phyloP scores from a whole-genome alignment of 2,329 filamentous ascomycete species.

The Dissoconium aciculare region DNA sequence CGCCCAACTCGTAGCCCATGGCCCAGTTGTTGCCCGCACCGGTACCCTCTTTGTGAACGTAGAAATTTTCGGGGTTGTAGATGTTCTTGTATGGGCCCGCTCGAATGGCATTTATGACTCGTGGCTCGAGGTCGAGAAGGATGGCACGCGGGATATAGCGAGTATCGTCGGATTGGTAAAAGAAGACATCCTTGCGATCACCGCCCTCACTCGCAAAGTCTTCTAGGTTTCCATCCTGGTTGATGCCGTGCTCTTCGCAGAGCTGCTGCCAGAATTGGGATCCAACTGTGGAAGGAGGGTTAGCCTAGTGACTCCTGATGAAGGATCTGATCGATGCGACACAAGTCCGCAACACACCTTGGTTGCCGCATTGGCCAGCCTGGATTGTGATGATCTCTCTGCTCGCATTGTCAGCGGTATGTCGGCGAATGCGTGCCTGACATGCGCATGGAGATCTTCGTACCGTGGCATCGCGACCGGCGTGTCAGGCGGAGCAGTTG shows the following conservation, averaged over 20 bases:
- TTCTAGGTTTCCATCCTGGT: slow-evolving; percentile 88
- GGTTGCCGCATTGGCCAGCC: slow-evolving; percentile 98
- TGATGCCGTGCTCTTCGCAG: slow-evolving; percentile 96
- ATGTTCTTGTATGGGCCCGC: slow-evolving; percentile 93
- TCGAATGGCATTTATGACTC: slow-evolving; percentile 87
- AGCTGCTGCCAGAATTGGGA: slow-evolving; percentile 99
- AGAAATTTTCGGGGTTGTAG: slow-evolving; percentile 99
- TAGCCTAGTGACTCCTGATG: slow-evolving; percentile 4
- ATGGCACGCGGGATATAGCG: slow-evolving; percentile 95
- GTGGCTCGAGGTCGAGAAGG: slow-evolving; percentile 82
- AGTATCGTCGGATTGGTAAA: slow-evolving; percentile 97
- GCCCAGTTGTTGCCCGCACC: slow-evolving; percentile 98
- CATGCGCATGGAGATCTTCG: too few relatives aligned
- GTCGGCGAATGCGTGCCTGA: too few relatives aligned
- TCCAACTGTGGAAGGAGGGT: slow-evolving; percentile 47
- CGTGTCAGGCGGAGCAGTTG: too few relatives aligned
- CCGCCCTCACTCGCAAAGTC: slow-evolving; percentile 96
- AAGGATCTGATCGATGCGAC: slow-evolving; percentile 6
- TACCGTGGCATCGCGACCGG: too few relatives aligned
- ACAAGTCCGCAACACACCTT: slow-evolving; percentile 53
- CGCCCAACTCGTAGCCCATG: slow-evolving; percentile 84
- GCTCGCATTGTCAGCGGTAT: too few relatives aligned
- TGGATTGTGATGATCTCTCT: slow-evolving; percentile 99
- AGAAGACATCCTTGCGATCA: slow-evolving; percentile 97
- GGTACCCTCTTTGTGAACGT: slow-evolving; percentile 81